Percentiles rank a stretch among this genome's conserved stretches.
Evolutionary conservation across 441 rosid species (phyloP).

Genomic region (Theobroma grandiflorum): DNA sequence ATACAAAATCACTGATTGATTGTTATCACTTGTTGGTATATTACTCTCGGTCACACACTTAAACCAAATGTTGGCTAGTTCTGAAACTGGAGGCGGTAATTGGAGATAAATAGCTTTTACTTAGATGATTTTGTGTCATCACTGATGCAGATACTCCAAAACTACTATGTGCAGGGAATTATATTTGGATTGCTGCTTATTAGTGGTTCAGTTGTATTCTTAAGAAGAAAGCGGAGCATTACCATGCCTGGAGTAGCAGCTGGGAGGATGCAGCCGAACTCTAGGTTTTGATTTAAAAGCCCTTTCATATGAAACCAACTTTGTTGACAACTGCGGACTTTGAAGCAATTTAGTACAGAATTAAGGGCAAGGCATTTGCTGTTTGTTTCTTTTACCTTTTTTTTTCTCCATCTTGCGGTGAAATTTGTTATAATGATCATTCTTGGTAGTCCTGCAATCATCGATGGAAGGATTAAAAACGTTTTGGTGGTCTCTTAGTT

Average conservation of each 20-base stretch:
- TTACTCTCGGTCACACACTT: background rate
- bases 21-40: no score
- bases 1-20: background rate
- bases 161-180: constrained; percentile 51
- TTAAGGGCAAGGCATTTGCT: background rate
- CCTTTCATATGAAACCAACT: background rate
- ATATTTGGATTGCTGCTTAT: constrained; percentile 56
- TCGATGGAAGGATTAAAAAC: background rate
- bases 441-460: background rate
- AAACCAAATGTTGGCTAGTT: background rate
- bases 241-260: constrained; percentile 64
- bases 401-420: background rate
- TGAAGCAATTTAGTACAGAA: background rate
- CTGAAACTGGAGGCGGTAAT: background rate
- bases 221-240: constrained; percentile 58
- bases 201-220: constrained; percentile 68
- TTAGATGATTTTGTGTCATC: background rate
- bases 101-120: background rate
- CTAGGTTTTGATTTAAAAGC: constrained; percentile 58
- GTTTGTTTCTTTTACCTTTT: background rate
- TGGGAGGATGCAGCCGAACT: constrained; percentile 66
- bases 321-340: background rate
- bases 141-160: constrained; percentile 2
- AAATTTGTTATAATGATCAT: background rate
- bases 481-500: background rate